Evolutionary conservation across 2,329 filamentous ascomycete genomes (phyloP).

Genomic region (Sporothrix humicola): DNA sequence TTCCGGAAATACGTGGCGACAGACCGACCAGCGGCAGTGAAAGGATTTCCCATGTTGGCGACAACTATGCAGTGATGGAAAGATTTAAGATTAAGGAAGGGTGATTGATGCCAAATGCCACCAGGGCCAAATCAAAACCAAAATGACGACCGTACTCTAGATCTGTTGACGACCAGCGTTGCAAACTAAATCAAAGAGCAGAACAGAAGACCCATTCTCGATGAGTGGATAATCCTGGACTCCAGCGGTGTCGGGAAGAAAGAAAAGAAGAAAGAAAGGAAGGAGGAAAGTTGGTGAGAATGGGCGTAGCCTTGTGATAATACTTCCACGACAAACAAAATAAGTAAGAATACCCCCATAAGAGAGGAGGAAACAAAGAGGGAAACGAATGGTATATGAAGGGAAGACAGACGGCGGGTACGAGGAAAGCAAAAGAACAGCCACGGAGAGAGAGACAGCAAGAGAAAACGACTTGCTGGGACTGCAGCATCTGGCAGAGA

Average conservation of each 20-base stretch:
- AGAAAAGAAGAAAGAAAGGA: background rate
- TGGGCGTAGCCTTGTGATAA: too few species aligned
- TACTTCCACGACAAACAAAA: too few species aligned
- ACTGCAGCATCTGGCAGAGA: background rate
- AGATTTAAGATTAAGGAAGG: background rate
- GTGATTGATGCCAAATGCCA: background rate
- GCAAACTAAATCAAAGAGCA: constrained; percentile 24
- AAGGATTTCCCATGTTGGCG: constrained; percentile 28
- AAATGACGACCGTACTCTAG: constrained; percentile 13
- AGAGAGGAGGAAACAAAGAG: too few species aligned
- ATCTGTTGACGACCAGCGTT: constrained; percentile 32
- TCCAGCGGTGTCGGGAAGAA: constrained; percentile 21
- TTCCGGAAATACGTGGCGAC: constrained; percentile 35
- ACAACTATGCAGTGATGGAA: background rate
- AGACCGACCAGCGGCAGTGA: constrained; percentile 28
- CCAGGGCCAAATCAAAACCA: background rate
- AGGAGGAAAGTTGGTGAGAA: background rate
- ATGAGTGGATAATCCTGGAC: constrained; percentile 13
- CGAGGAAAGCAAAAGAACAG: background rate
- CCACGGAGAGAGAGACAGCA: background rate
- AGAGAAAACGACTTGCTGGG: background rate
- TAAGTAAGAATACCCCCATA: too few species aligned
- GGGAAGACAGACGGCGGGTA: background rate
- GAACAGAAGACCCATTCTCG: constrained; percentile 34
- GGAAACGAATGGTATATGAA: background rate